Base-by-base conservation (phyloP, 129 eudicot species). In the Heracleum sosnowskyi region DNA sequence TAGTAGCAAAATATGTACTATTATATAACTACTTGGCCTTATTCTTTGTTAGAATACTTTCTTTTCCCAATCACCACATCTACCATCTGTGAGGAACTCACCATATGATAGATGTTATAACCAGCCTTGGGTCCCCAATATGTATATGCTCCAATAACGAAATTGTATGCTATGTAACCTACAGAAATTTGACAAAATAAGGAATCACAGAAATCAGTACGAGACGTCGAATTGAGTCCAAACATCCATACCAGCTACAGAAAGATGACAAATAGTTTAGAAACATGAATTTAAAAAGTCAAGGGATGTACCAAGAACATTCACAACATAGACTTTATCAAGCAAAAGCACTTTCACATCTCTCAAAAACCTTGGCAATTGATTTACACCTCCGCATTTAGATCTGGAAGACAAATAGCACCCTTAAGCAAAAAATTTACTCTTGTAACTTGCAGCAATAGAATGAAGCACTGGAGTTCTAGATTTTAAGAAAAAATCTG, bases 101-200 rank as follows among this genome's bases (percentile, higher is more conserved):
- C 98, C 98, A 95, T 91, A 72, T 90, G 87, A 84, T 95, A 95
- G 79, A 95, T 95, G 78, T 82, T 86, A 83, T 84, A 87, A 78
- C 98, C 98, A 72, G 98, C 98, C 86, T 91, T 95, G 53, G 98
- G 98, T 26, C 97, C 98, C 98, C 98, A 95, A 73, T 95, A 95
- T 60, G 98, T 90, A 85, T 95, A 91, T 76, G 98, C 96, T 51
- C 98, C 98, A 69, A 95, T 78, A 57, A 95, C 98, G 79, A 92
- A 95, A 79, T 90, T 90, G 86, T 95, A 95, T 20, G 96, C 89
- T 55, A 88, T 91, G 82, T 91, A 91, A 69, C 98, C 98, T 95
- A 72, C 7, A 81, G 69, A 51, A 51, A 84, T 77, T 15, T 17
- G 66, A 81, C 57, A 79, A 35, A 5, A 37, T 10, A n/a, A 35